Conservation (phyloP, 129 eudicot species). For the Chrysanthemum makinoi region DNA sequence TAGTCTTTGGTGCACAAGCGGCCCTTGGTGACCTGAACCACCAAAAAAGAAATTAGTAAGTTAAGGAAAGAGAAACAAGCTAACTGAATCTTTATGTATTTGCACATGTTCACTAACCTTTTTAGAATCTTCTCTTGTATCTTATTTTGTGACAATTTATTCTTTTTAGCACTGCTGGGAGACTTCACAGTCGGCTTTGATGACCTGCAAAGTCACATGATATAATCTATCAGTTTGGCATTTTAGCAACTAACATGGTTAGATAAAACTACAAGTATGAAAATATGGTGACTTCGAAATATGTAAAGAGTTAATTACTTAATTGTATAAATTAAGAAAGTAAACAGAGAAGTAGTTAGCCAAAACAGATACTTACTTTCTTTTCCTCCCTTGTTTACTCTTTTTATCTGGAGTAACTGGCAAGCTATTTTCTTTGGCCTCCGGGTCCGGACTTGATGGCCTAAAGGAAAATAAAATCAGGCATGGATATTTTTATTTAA, state of each 20-base stretch:
- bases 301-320: not conserved
- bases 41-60: constrained; percentile 4
- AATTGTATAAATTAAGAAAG: not conserved
- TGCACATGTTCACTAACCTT: constrained; percentile 26
- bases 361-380: constrained; percentile 45
- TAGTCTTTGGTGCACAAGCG: constrained; percentile 36
- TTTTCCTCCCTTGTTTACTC: constrained; percentile 43
- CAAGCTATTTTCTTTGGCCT: constrained; percentile 33
- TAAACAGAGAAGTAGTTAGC: constrained; percentile 2
- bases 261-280: too few species aligned
- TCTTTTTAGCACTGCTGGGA: constrained; percentile 28
- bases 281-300: not conserved
- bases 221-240: too few species aligned
- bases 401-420: constrained; percentile 21
- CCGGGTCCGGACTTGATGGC: not conserved
- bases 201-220: constrained; percentile 31
- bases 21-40: constrained; percentile 49
- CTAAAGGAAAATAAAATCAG: not conserved
- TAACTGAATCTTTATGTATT: not conserved
- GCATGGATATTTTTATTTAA: not conserved
- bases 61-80: not conserved
- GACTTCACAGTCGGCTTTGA: constrained; percentile 34
- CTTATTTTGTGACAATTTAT: constrained; percentile 29
- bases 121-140: constrained; percentile 25
- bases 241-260: too few species aligned